Base-by-base conservation (phyloP, 371 early-diverging fungal genomes). In the Mortierella sp. region DNA sequence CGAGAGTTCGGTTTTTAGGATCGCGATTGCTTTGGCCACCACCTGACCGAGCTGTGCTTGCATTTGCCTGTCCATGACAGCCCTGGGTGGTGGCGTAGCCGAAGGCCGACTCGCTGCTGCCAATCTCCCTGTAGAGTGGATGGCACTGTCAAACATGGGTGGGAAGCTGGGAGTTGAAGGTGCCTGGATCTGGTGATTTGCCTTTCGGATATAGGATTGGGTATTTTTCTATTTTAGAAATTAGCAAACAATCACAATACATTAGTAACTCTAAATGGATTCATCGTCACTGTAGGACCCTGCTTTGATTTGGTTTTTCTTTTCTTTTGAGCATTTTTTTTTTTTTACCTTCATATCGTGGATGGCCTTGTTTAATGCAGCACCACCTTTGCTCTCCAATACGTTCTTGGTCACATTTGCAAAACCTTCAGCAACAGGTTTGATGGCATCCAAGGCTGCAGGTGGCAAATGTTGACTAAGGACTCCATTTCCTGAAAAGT, bases 381-480 rank as follows among this genome's bases (percentile, higher is more conserved):
- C 83, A 6, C 81, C 81, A 56, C 81, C 75, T 57, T 74, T 73
- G 64, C 72, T 90, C 84, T 81, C 89, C 72, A 60, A 82, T n/a
- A 89, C 85, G 60, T 85, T 89, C 66, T 89, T 88, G 72, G 88
- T 90, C 60, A 89, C 86, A 72, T 86, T 80, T 30, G 65, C 80
- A 45, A 83, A 81, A 18, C 83, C 82, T 52, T 83, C 83, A 4
- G 82, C 75, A 6, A 81, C 83, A 23, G 81, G 77, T 29, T 73
- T 76, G 57, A 77, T 80, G 25, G 80, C 80, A 23, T 70, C 80
- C 60, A 74, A 46, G 1, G 80, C 80, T 21, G 80, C 69, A 14
- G 80, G 80, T 29, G 80, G 80, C 18, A 80, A 19, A 64, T 79
- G 80, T 28, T 73, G 80, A 55, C 63, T 67, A 26, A 75, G 43